Percentiles rank a stretch among this genome's conserved stretches.
Conservation (phyloP, 345 rosid genomes). For the Microcos paniculata region DNA sequence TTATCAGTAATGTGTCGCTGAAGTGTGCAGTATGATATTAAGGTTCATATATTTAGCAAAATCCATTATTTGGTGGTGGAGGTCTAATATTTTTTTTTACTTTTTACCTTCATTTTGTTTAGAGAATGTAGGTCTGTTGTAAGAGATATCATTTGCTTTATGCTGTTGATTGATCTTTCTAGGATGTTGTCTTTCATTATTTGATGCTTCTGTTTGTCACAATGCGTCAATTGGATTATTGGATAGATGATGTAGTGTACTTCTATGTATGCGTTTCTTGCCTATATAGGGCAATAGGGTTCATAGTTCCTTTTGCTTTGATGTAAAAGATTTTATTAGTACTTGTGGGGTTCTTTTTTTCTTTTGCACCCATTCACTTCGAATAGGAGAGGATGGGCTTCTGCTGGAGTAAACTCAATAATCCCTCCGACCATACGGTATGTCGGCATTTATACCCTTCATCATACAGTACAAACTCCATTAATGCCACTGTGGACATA, state of each 20-base stretch:
- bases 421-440: constrained; percentile 94
- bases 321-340: constrained; percentile 48
- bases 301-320: constrained; percentile 29
- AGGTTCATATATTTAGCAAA: neutral
- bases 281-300: constrained; percentile 20
- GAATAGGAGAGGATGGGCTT: constrained; percentile 96
- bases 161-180: constrained; percentile 10
- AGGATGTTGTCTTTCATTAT: constrained; percentile 12
- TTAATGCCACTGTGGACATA: constrained; percentile 43
- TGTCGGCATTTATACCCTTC: constrained; percentile 84
- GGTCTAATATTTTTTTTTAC: neutral
- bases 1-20: too few relatives aligned
- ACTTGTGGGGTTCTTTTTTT: constrained; percentile 30
- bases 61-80: neutral
- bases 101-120: neutral
- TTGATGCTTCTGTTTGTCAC: constrained; percentile 25
- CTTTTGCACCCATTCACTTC: constrained; percentile 81
- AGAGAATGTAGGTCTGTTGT: constrained; percentile 9
- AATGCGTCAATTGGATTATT: constrained; percentile 6
- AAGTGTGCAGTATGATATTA: neutral
- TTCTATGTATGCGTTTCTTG: constrained; percentile 19
- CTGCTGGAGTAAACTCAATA: constrained; percentile 96
- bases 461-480: constrained; percentile 54
- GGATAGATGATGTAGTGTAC: constrained; percentile 8
- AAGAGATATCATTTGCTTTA: neutral